A percentile compares a stretch with the other conserved stretches of the same genome.
Evolutionary conservation across 352 stramenopile species (phyloP).

Genomic region (Pythium brachiatum): DNA sequence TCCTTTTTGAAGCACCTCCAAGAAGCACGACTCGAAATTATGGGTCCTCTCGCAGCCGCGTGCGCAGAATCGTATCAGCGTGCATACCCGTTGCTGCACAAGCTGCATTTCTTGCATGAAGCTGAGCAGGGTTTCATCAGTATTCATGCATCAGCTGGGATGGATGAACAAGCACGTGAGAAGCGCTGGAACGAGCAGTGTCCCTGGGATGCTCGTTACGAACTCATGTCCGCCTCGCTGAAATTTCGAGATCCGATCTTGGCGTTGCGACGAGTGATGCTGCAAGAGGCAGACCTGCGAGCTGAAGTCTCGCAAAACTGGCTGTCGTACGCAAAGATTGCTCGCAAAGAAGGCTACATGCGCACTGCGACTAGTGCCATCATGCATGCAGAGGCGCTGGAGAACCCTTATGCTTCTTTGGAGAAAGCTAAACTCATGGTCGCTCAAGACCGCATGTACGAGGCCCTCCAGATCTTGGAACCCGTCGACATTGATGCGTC

Average conservation of each 20-base stretch:
- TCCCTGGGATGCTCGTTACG: conserved; percentile 68
- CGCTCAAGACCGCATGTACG: conserved; percentile 79
- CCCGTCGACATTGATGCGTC: conserved; percentile 75
- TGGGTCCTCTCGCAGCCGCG: conserved; percentile 39
- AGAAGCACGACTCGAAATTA: conserved; percentile 50
- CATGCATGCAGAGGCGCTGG: conserved; percentile 80
- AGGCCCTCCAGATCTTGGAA: conserved; percentile 82
- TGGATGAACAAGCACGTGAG: conserved; percentile 9
- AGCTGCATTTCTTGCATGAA: conserved; percentile 49
- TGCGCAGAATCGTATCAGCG: conserved; percentile 48
- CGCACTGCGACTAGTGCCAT: conserved; percentile 78
- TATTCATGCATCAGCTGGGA: conserved; percentile 6
- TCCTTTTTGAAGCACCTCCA: conserved; percentile 61
- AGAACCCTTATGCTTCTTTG: conserved; percentile 68
- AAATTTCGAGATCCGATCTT: conserved; percentile 85
- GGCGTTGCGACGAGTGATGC: conserved; percentile 72
- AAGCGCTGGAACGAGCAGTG: conserved; percentile 55
- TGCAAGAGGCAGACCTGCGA: conserved; percentile 60
- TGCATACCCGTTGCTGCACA: conserved; percentile 40
- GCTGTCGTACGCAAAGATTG: conserved; percentile 79
- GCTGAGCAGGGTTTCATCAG: conserved; percentile 35
- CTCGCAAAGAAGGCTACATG: conserved; percentile 80
- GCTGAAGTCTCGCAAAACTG: conserved; percentile 79
- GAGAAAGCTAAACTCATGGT: conserved; percentile 84
- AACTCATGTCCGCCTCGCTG: conserved; percentile 69